A percentile compares a stretch with the other conserved stretches of the same genome.
These are phyloP conservation scores for Vinca minor DNA, from an alignment of 257 asterid species.

Conservation along the genomic window DNA sequence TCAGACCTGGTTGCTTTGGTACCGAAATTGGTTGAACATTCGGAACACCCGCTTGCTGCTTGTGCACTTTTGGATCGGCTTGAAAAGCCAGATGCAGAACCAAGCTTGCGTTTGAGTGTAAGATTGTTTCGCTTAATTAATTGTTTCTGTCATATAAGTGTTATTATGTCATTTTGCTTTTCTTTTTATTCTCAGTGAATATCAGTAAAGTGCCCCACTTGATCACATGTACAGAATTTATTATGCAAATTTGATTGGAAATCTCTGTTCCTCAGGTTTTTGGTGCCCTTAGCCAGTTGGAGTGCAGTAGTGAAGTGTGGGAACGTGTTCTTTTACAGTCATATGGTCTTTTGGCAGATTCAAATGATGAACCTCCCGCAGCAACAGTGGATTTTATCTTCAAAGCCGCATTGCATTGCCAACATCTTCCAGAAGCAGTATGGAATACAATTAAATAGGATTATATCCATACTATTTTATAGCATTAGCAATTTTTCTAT, in stretches of 20 bases:
- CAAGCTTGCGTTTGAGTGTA: conserved; percentile 77
- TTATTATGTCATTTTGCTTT: background rate
- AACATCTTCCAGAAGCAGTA: conserved; percentile 97
- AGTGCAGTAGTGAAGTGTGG: conserved; percentile 93
- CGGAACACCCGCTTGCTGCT: conserved; percentile 97
- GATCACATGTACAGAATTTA: background rate
- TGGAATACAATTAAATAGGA: conserved; percentile 21
- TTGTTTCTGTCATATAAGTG: conserved; percentile 9
- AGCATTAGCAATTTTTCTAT: background rate
- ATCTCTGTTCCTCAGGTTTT: conserved; percentile 53
- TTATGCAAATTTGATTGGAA: background rate
- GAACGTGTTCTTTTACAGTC: conserved; percentile 78
- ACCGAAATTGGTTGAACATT: conserved; percentile 86
- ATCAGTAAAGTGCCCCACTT: background rate
- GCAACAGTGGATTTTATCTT: conserved; percentile 80
- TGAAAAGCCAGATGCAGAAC: conserved; percentile 91
- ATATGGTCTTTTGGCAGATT: conserved; percentile 64
- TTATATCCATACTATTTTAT: background rate
- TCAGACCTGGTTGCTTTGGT: conserved; percentile 86
- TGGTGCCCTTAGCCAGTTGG: conserved; percentile 93
- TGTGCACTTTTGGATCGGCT: conserved; percentile 82
- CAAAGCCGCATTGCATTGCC: conserved; percentile 89
- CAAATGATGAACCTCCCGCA: conserved; percentile 82
- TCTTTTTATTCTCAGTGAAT: background rate
- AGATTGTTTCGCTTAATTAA: conserved; percentile 23